A percentile compares a stretch with the other conserved stretches of the same genome.
Evolutionary conservation across 2,329 filamentous ascomycete genomes (phyloP).

Genomic region (Aspergillus pseudoglaucus): DNA sequence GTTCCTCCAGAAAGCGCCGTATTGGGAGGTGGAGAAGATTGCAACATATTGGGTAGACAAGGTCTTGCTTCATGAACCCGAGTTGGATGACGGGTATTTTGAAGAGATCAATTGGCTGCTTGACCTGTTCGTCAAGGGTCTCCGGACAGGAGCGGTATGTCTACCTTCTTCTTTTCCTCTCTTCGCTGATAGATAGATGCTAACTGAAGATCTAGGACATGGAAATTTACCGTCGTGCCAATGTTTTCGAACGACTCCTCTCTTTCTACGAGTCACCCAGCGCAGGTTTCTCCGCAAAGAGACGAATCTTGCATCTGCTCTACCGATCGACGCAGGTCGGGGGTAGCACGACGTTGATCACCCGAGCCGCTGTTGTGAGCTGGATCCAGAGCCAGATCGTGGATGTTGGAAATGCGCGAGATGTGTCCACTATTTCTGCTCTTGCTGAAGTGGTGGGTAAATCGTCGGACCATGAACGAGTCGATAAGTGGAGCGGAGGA

Average conservation of each 20-base stretch:
- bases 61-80: conserved; percentile 67
- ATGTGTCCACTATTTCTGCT: conserved; percentile 40
- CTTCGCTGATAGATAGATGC: background rate
- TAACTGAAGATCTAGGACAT: conserved; percentile 33
- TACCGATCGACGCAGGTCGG: conserved; percentile 62
- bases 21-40: conserved; percentile 59
- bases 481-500: conserved; percentile 59
- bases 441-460: conserved; percentile 57
- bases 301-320: conserved; percentile 56
- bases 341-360: conserved; percentile 74
- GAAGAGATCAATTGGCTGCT: conserved; percentile 70
- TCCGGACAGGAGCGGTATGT: conserved; percentile 48
- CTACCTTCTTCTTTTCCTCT: background rate
- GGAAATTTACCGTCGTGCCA: conserved; percentile 47
- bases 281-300: conserved; percentile 53
- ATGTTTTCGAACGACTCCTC: conserved; percentile 69
- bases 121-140: conserved; percentile 62
- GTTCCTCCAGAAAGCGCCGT: conserved; percentile 70
- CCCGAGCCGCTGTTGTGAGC: conserved; percentile 64
- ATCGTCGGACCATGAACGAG: conserved; percentile 60
- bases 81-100: conserved; percentile 65
- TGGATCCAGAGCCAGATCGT: conserved; percentile 62
- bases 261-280: conserved; percentile 63
- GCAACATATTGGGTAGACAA: conserved; percentile 58
- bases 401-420: conserved; percentile 42